Conservation (phyloP, 1,284 basidiomycete species). For the Peniophora sp. region DNA sequence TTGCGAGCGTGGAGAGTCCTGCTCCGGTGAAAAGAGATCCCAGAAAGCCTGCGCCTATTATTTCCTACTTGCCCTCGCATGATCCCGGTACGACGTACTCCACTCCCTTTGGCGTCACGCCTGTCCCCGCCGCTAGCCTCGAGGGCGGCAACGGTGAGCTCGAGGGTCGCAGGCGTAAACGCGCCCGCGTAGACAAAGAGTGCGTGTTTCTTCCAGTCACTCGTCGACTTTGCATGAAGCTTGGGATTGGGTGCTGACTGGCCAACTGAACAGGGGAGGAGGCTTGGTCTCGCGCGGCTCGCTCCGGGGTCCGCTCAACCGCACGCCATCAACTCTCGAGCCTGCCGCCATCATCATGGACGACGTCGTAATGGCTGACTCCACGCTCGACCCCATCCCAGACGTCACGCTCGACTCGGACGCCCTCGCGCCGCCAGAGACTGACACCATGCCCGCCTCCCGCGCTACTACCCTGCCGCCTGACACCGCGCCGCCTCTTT, state of each 20-base stretch:
- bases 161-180: constrained; percentile 62
- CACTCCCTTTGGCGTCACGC: constrained; percentile 37
- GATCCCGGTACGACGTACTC: constrained; percentile 80
- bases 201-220: constrained; percentile 25
- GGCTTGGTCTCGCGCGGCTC: not conserved
- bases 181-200: constrained; percentile 64
- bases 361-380: not conserved
- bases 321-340: not conserved
- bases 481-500: constrained; percentile 50
- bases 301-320: not conserved
- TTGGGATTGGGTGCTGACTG: constrained; percentile 14
- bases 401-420: constrained; percentile 43
- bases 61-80: constrained; percentile 70
- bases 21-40: constrained; percentile 58
- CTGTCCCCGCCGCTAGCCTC: constrained; percentile 36
- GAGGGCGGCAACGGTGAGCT: constrained; percentile 48
- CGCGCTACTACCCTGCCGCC: not conserved
- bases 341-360: not conserved
- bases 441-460: constrained; percentile 14
- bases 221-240: constrained; percentile 11
- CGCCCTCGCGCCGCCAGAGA: constrained; percentile 8
- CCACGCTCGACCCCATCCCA: not conserved
- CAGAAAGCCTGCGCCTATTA: constrained; percentile 54
- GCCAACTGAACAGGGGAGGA: not conserved
- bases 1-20: constrained; percentile 58